Base-by-base conservation (phyloP, 805 yeast species). In the Nakazawaea anatomiae region DNA sequence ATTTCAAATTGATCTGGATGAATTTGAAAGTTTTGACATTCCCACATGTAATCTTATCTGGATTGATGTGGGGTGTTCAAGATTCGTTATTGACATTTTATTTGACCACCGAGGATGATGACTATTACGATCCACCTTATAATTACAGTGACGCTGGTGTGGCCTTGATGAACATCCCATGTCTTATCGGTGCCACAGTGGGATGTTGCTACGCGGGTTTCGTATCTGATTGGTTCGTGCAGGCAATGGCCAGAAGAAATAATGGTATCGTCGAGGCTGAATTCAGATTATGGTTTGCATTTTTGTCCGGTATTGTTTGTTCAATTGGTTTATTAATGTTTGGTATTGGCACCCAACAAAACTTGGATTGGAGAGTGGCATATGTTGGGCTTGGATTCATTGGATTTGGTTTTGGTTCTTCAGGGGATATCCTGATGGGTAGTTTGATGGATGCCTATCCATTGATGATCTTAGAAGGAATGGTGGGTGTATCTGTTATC, bases 1-100 rank as follows among this genome's bases (percentile, higher is more conserved):
- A 76, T 56, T 52, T 71, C 40, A 60, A 57, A 52, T 59, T 74
- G 34, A 59, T 77, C 9, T 28, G 55, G 9, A 52, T 59, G 44
- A 67, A 62, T 44, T 35, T 65, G 27, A 46, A 51, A 46, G 53
- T 51, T n/a, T 29, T 51, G 7, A 30, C 42, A 56, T 81, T 80
- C 60, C 88, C 88, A 2, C 85, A 87, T 2, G 83, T 81, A 11
- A 67, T 83, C 58, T 68, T 80, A 28, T 80, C 87, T 1, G 88
- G 89, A 46, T 53, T 83, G n/a, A 79, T 85, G 55, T 87, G 92
- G 92, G 92, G 92, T 43, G 72, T 82, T 52, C 92, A 86, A 63
- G 89, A 85, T 61, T 87, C 89, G 0, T 82, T 85, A 60, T 72
- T 86, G 55, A 80, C 91, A 0, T 86, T 87, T 58, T 87, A 85